phyloP scores from a whole-genome alignment of 1,284 basidiomycete genomes.

The Fomitiporia mediterranea region DNA sequence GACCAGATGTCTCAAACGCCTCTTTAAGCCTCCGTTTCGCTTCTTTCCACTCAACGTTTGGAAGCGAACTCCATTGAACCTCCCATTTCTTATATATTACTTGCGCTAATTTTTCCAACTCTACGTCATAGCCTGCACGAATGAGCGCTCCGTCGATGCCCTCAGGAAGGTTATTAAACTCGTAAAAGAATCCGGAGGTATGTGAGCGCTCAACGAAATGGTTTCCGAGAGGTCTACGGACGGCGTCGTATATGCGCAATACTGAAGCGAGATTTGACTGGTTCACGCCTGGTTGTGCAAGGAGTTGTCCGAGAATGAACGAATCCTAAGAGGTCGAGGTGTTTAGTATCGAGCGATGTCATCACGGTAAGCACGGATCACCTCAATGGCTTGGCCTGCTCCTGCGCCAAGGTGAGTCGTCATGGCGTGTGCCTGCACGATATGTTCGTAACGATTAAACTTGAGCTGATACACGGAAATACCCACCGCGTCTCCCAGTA shows the following conservation, averaged over 20 bases:
- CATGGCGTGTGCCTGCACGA: conserved; percentile 36
- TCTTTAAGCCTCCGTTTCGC: conserved; percentile 4
- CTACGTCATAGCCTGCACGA: conserved; percentile 5
- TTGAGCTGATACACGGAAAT: background rate
- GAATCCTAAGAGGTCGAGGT: conserved; percentile 28
- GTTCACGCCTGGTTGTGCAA: conserved; percentile 25
- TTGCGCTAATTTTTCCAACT: conserved; percentile 27
- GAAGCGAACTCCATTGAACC: conserved; percentile 23
- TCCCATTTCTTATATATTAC: conserved; percentile 32
- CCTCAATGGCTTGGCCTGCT: conserved; percentile 39
- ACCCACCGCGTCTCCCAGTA: conserved; percentile 28
- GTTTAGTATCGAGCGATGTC: background rate
- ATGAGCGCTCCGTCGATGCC: background rate
- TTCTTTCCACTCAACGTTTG: conserved; percentile 19
- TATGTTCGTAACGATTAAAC: background rate
- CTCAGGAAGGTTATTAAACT: conserved; percentile 10
- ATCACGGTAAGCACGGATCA: conserved; percentile 14
- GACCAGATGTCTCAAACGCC: background rate
- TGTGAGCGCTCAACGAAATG: conserved; percentile 11
- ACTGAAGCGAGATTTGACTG: conserved; percentile 21
- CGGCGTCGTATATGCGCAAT: conserved; percentile 25
- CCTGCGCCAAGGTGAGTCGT: conserved; percentile 37
- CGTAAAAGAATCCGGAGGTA: conserved; percentile 8
- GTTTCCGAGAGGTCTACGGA: conserved; percentile 25
- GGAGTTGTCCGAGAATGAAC: conserved; percentile 33